These are phyloP conservation scores for Mycena sp. DNA, from an alignment of 1,284 basidiomycete genomes.

Conservation along the genomic window DNA sequence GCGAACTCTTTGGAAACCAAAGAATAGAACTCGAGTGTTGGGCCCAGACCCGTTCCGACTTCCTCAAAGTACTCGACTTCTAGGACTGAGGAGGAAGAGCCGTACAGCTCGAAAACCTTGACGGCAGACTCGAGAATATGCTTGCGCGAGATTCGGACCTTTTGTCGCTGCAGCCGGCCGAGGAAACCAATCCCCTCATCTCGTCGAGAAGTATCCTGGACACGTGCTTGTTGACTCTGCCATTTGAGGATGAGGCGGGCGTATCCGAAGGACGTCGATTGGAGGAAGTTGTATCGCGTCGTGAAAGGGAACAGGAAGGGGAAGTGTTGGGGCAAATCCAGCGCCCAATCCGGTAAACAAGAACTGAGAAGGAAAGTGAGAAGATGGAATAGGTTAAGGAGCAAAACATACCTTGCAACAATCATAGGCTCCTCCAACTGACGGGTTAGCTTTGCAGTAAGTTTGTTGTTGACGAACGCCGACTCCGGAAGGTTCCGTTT, in stretches of 20 bases:
- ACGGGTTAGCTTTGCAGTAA: conserved; percentile 97
- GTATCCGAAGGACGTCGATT: conserved; percentile 97
- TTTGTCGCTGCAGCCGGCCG: conserved; percentile 92
- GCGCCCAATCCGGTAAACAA: conserved; percentile 96
- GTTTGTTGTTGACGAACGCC: conserved; percentile 96
- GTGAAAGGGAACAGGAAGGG: conserved; percentile 99
- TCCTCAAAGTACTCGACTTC: conserved; percentile 99
- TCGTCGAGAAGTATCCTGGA: conserved; percentile 78
- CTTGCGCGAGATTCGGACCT: conserved; percentile 95
- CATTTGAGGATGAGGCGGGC: conserved; percentile 91
- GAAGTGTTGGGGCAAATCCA: conserved; percentile 94
- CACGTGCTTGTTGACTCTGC: conserved; percentile 84
- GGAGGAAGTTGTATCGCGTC: conserved; percentile 95
- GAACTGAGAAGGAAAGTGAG: conserved; percentile 59
- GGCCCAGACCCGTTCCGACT: conserved; percentile 97
- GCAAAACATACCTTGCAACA: conserved; percentile 80
- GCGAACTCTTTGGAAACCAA: conserved; percentile 95
- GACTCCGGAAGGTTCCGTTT: conserved; percentile 74
- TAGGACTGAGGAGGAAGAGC: conserved; percentile 90
- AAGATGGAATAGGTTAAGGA: neutral
- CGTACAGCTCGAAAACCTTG: conserved; percentile 98
- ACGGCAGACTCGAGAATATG: conserved; percentile 97
- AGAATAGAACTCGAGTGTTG: conserved; percentile 98
- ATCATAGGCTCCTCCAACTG: conserved; percentile 99
- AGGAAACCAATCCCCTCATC: conserved; percentile 94